phyloP scores from a whole-genome alignment of 495 filamentous ascomycete species.

The Hypoxylon rickii region DNA sequence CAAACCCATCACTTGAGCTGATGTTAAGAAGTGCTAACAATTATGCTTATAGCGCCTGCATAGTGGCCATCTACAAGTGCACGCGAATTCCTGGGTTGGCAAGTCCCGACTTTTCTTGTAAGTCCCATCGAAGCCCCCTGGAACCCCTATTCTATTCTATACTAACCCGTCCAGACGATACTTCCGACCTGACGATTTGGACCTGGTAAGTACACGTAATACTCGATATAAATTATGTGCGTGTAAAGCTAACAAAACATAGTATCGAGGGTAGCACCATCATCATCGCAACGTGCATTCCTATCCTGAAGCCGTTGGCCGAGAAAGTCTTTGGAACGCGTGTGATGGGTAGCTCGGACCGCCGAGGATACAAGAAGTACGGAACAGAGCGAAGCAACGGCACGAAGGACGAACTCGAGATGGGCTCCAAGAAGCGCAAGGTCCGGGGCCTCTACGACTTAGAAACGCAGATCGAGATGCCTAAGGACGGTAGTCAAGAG shows the following conservation, averaged over 20 bases:
- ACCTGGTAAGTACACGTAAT: conserved; percentile 40
- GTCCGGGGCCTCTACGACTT: conserved; percentile 5
- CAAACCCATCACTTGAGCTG: background rate
- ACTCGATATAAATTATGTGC: background rate
- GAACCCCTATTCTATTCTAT: background rate
- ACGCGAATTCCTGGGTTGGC: conserved; percentile 45
- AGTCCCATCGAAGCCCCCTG: conserved; percentile 11
- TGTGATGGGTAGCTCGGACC: background rate
- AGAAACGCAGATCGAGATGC: conserved; percentile 1
- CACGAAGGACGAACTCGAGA: background rate
- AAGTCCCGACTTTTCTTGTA: conserved; percentile 48
- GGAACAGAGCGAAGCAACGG: conserved; percentile 1
- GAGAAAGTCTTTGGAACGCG: conserved; percentile 30
- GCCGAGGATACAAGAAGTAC: conserved; percentile 23
- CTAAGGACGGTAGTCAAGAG: conserved; percentile 1
- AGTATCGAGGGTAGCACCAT: conserved; percentile 54
- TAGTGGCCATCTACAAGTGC: conserved; percentile 48
- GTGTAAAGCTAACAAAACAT: background rate
- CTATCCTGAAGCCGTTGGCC: conserved; percentile 49
- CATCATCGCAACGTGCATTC: conserved; percentile 56
- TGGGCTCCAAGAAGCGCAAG: background rate
- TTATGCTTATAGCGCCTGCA: conserved; percentile 7
- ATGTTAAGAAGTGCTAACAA: background rate
- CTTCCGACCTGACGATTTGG: conserved; percentile 50
- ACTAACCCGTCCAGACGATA: conserved; percentile 32